Base-by-base conservation (phyloP, 163 green algal genomes). In the Scenedesmus sp. region DNA sequence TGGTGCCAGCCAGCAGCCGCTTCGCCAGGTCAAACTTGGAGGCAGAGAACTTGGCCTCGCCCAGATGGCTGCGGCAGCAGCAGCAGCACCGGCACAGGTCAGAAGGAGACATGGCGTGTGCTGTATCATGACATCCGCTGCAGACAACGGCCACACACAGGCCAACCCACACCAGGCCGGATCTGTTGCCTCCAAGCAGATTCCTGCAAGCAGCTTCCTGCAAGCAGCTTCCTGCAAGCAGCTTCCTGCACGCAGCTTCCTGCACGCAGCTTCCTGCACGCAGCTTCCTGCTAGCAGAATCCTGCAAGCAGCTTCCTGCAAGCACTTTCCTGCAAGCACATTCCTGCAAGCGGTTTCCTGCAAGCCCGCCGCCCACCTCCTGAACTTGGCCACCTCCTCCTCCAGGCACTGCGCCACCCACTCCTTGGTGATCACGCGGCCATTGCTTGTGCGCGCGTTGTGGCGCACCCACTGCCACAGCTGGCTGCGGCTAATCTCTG, bases 391-490 rank as follows among this genome's bases (percentile, higher is more conserved):
- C 87, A 97, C 85, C 94, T 99, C 97, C 91, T 98, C 95, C 62
- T 95, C 90, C 57, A 99, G 92, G 20, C 97, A 90, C 56, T 93
- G 66, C 26, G 73, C 60, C 59, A 99, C 96, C 87, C 91, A 93
- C 23, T 96, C 93, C 0, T 85, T 89, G 4, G 95, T 98, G 15
- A 99, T 92, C 0, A 91, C 66, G 83, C 93, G 82, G 18, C 97
- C 97, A 46, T 96, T 94, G 46, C 95, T 92, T 70, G 98, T 97
- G 10, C 82, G 81, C 20, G 95, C 96, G 46, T 94, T 94, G 92
- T 98, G 95, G 18, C 94, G 94, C 89, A 98, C 93, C 97, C 97
- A 98, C 95, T 98, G 97, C 96, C 97, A 99, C 88, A 98, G 91
- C 89, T 97, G 94, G 13, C 91, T 94, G 91, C 97, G 95, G 70